Base-by-base conservation (phyloP, 2,329 filamentous ascomycete species). In the Fusarium sarcochroum region DNA sequence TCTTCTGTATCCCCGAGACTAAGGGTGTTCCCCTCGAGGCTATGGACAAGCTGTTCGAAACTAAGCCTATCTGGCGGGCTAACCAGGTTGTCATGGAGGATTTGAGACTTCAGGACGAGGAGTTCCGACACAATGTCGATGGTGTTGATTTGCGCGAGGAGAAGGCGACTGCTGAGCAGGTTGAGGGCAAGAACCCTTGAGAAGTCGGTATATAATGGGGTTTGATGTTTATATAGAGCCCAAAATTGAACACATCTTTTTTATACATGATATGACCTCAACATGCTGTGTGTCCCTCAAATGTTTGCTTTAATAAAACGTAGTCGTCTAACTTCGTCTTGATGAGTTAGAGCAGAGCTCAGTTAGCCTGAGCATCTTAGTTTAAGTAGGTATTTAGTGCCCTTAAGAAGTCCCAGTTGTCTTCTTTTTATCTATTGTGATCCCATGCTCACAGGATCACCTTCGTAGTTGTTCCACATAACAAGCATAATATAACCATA, bases 1-100 rank as follows among this genome's bases (percentile, higher is more conserved):
- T 81, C 74, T 89, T 89, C 80, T 81, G 88, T 44, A 71, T 91
- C 1, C 89, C 89, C 1, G 89, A 91, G 80, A 91, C 89, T 5
- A 91, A 90, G 80, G 82, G 84, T 41, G 81, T 91, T 14, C 88
- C 89, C 1, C 81, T 91, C 5, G 90, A 92, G 77, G 83, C 82
- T 30, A 90, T 91, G 83, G 89, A 91, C 73, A 80, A 83, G 7
- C 79, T 92, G 3, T 91, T 91, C 72, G 80, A 82, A 42, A 73
- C 78, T 23, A 82, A 80, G 76, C 85, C 85, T 2, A 75, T 82
- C 4, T 76, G 79, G 70, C 76, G 76, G 50, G 84, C 85, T 1
- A 81, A 86, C 72, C 69, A 69, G 46, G 58, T 71, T 14, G 64
- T 87, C 52, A 82, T 87, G 78, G 78, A 77, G 4, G 80, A 84